Base-by-base conservation (phyloP, 2,329 filamentous ascomycete species). In the Cercospora zeina region DNA sequence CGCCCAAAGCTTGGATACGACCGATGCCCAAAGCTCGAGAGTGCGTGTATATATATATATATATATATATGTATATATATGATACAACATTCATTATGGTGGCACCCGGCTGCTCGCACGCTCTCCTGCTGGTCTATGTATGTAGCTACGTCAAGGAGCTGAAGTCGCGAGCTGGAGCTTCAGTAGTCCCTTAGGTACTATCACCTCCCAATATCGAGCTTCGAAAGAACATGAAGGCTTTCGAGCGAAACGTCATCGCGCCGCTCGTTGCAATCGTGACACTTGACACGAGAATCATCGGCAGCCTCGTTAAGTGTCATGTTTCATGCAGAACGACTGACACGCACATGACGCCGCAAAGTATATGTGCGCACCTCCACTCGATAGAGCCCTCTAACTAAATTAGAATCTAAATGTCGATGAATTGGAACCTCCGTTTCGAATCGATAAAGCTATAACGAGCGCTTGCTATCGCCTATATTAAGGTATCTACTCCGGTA, bases 251-350 rank as follows among this genome's bases (percentile, higher is more conserved):
- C 39, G 21, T 24, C 39, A 14, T 21, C 21, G 39, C 19, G 7
- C 9, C 39, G 39, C 39, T 45, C 10, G 39, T 14, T 19, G 21
- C 24, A 27, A 27, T 6, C 24, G 24, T 27, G 24, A 27, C 24
- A 6, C 39, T 45, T 45, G 39, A 27, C 10, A 45, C 39, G 39
- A 45, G 21, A 45, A 19, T 19, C 8, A 42, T 42, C 6, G n/a
- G 14, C 37, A 16, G 10, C 39, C 19, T 42, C 50, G 50, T 16
- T 34, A 13, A 31, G 13, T 34, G 16, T 54, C 16, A 21, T 34
- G 50, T 54, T 54, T 54, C 50, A 54, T 54, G 50, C 50, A 54
- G 50, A 54, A 45, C 39, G 39, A 45, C 21, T 45, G 39, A 13
- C 21, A 24, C 16, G 21, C 19, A 45, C 13, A 45, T 45, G 39